Evolutionary conservation across 2,329 filamentous ascomycete genomes (phyloP), one percentile per base, ranked within the genome.

Genomic region (Davidsoniella australis): DNA sequence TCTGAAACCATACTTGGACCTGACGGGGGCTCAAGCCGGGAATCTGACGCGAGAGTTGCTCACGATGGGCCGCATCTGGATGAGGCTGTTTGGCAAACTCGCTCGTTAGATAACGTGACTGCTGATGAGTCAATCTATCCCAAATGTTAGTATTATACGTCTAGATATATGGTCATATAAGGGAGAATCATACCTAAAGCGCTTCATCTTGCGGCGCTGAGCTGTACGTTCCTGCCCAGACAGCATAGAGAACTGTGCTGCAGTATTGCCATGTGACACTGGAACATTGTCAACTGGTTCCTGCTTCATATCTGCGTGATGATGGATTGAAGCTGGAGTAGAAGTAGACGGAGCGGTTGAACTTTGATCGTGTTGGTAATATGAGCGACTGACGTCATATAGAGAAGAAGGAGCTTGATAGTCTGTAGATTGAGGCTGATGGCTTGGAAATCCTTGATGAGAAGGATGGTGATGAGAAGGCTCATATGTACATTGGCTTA

Each of bases 1-100:
- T 96, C 65, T 96, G 88, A 65, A 96, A 96, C 89, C 88, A 96
- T 45, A 96, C 88, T 64, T 96, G 88, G 20, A 96, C 89, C 62
- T 96, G 88, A 54, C 88, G 78, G 37, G 88, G 85, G 58, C 85
- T 94, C 45, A 96, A 67, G 1, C 88, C 89, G 29, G 89, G 88
- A 42, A 96, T 95, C 62, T 95, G 86, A 55, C 82, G 72, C 3
- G 88, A 89, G 37, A 96, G 70, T 43, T 86, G 75, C 62, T 94
- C 88, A 54, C 88, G 75, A 63, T 94, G 87, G 43, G 85, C 84
- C 39, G 88, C 88, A 65, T 96, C 88, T 6, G 88, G 88, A 61
- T 95, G 88, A 20, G 88, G 85, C 61, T 96, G 87, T 58, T 91
- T 87, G 51, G 87, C 84, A 60, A 95, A 96, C 62, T 96, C 88